Evolutionary conservation across 2,329 filamentous ascomycete genomes (phyloP).

Genomic region (Xylaria sp.): DNA sequence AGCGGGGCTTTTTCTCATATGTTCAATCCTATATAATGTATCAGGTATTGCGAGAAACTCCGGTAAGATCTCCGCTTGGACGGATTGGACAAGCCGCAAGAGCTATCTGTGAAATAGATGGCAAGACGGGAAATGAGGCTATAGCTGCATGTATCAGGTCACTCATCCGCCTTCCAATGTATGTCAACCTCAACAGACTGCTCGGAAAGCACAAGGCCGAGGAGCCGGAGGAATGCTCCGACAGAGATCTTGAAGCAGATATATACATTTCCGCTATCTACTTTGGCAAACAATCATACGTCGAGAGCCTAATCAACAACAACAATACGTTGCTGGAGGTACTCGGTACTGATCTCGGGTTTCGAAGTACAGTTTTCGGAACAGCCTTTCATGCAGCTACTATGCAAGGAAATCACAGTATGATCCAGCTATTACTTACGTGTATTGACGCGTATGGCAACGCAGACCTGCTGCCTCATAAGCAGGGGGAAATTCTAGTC

Average conservation of each 20-base stretch:
- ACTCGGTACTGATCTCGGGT: background rate
- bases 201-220: background rate
- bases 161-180: conserved; percentile 7
- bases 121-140: conserved; percentile 1
- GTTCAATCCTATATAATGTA: conserved; percentile 7
- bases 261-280: conserved; percentile 33
- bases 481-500: background rate
- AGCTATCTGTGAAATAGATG: conserved; percentile 11
- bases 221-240: background rate
- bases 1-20: background rate
- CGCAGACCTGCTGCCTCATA: background rate
- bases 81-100: conserved; percentile 5
- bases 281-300: conserved; percentile 21
- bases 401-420: background rate
- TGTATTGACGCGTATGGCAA: background rate
- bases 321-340: background rate
- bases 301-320: conserved; percentile 6
- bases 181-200: accelerated
- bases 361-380: background rate
- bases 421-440: background rate
- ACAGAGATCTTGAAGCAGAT: conserved; percentile 23
- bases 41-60: background rate
- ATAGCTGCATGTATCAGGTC: background rate
- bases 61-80: conserved; percentile 13
- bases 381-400: background rate